Base-by-base conservation (phyloP, 164 flowering plant genomes). In the Tetracentron sinense region DNA sequence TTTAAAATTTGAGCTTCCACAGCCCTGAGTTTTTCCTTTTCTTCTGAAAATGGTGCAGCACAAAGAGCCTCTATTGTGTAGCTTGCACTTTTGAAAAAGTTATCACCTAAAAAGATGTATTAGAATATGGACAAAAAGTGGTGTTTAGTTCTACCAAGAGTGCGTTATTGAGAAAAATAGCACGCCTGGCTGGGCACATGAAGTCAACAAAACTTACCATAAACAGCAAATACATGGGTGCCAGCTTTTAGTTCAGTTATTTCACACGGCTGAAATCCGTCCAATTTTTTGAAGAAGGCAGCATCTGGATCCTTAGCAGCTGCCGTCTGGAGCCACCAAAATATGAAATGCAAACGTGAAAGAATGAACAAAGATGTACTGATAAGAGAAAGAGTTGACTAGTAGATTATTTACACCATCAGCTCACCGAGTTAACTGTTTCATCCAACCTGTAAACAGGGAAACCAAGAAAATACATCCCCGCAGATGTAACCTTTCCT, bases 381-480 rank as follows among this genome's bases (percentile, higher is more conserved):
- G n/a, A n/a, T 8, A n/a, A 44, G 7, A 28, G 15, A 4, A 63
- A 60, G 46, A 30, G 26, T 30, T 26, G 31, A 35, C 25, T 33
- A 42, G 2, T 19, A n/a, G n/a, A n/a, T n/a, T n/a, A n/a, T 30
- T 35, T 47, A 19, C 22, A 42, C 52, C 28, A 38, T 27, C 30
- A 60, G 35, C 92, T 78, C 65, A 92, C 97, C 73, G 89, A 69
- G 63, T 71, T 86, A 33, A 70, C 75, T 59, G 88, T 56, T 65
- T 81, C 89, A 73, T 95, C 97, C 78, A 86, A 76, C 60, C 87
- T 86, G 68, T 95, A 95, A 44, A 91, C 93, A 54, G 96, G 89
- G 61, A 95, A 95, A 51, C 96, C 82, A 62, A 95, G 93, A 79
- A 95, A 95, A 74, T 85, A 95, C 96, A 92, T 86, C 62, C 99